Conservation (phyloP, 2,329 filamentous ascomycete species). For the Trichoderma asperellum region DNA sequence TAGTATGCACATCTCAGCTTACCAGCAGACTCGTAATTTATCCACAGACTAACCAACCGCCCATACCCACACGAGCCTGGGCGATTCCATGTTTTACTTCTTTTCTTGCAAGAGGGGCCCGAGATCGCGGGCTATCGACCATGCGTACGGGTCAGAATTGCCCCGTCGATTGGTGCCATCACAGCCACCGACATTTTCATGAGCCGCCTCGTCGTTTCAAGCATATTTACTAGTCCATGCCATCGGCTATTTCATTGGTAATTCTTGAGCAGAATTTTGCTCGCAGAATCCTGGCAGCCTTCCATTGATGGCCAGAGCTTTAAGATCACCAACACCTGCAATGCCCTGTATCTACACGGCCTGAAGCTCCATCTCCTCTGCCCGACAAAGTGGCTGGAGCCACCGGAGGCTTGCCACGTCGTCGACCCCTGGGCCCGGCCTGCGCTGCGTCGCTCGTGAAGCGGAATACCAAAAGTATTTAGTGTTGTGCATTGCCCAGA, state of each 20-base stretch:
- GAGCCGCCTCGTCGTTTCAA: background rate
- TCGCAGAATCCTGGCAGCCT: background rate
- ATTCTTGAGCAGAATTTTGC: background rate
- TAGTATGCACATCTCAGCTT: background rate
- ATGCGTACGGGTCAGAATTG: conserved; percentile 1
- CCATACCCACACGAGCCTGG: conserved; percentile 9
- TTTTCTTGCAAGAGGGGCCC: background rate
- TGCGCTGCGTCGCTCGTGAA: conserved; percentile 3
- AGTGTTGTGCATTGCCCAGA: conserved; percentile 6
- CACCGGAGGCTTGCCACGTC: conserved; percentile 20
- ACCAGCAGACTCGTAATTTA: background rate
- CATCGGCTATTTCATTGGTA: background rate
- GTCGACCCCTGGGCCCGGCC: conserved; percentile 9
- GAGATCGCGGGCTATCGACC: conserved; percentile 1
- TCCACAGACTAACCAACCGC: conserved; percentile 17
- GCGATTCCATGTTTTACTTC: background rate
- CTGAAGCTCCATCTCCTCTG: background rate
- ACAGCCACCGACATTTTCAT: conserved; percentile 8
- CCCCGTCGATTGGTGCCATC: background rate
- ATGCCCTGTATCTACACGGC: background rate
- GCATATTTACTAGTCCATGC: conserved; percentile 2
- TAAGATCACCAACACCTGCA: background rate
- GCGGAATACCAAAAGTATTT: background rate
- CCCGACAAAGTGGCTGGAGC: conserved; percentile 7
- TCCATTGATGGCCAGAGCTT: background rate